Percentiles rank a stretch among this genome's conserved stretches.
Evolutionary conservation across 2,329 filamentous ascomycete species (phyloP).

Genomic region (Alternaria novae-zelandiae): DNA sequence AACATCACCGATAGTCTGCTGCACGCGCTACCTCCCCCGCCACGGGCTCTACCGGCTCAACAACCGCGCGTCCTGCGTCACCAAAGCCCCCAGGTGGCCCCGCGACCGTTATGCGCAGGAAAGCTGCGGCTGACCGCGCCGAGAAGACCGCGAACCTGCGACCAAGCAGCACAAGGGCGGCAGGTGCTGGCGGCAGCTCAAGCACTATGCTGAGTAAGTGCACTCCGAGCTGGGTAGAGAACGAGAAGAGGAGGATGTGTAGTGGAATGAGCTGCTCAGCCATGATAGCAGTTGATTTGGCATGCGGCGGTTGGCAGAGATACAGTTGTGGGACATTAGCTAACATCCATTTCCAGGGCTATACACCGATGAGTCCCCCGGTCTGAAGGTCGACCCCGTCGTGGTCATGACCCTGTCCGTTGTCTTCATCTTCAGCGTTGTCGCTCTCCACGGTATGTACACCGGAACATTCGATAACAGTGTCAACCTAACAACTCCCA

Average conservation of each 20-base stretch:
- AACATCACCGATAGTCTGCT: constrained; percentile 9
- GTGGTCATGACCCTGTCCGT: constrained; percentile 95
- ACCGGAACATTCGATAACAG: neutral
- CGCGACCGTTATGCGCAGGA: constrained; percentile 92
- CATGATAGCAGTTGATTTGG: neutral
- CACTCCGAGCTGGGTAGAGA: neutral
- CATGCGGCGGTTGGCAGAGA: neutral
- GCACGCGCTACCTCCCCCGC: constrained; percentile 48
- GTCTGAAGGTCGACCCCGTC: constrained; percentile 96
- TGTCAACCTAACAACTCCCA: constrained; percentile 50
- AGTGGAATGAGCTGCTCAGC: neutral
- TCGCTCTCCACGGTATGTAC: constrained; percentile 88
- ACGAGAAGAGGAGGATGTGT: neutral
- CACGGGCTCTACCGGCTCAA: constrained; percentile 64
- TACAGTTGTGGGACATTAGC: constrained; percentile 5
- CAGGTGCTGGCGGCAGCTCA: constrained; percentile 92
- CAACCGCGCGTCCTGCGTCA: constrained; percentile 79
- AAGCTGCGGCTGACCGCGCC: constrained; percentile 95
- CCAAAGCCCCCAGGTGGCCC: constrained; percentile 91
- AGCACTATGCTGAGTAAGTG: constrained; percentile 96
- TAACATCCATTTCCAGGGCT: constrained; percentile 65
- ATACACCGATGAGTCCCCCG: constrained; percentile 98
- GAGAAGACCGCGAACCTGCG: constrained; percentile 95
- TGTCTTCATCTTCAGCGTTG: constrained; percentile 98
- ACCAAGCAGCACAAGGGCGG: constrained; percentile 89